Conservation (phyloP, 2,329 filamentous ascomycete species). For the Penicillium hordei region DNA sequence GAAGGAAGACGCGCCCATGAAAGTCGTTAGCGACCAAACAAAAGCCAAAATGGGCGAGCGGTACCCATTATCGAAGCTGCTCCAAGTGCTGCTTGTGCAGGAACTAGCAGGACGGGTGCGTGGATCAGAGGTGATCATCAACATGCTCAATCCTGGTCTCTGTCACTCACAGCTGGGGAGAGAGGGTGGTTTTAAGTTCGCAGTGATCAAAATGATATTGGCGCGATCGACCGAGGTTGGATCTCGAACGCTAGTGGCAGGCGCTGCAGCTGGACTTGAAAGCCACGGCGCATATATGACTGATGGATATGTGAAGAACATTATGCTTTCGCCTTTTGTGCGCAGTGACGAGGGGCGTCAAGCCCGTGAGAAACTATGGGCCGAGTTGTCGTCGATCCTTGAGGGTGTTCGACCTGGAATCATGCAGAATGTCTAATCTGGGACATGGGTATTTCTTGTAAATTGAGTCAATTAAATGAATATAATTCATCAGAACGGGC, state of each 20-base stretch:
- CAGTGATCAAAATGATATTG: conserved; percentile 30
- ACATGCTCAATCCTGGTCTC: conserved; percentile 54
- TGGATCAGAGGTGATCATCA: conserved; percentile 47
- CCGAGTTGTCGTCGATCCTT: conserved; percentile 44
- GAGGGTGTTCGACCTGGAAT: conserved; percentile 46
- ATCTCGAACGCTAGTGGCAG: conserved; percentile 46
- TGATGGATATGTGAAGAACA: conserved; percentile 33
- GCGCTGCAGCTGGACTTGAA: conserved; percentile 40
- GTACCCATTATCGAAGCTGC: conserved; percentile 50
- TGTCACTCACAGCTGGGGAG: conserved; percentile 52
- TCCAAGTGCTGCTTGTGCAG: conserved; percentile 50
- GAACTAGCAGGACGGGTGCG: conserved; percentile 36
- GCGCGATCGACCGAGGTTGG: conserved; percentile 51
- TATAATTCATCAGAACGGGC: neutral
- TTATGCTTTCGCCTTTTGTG: conserved; percentile 39
- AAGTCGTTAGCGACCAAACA: conserved; percentile 37
- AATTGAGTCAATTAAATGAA: neutral
- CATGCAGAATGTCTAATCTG: conserved; percentile 22
- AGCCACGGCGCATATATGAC: conserved; percentile 51
- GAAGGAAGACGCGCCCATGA: conserved; percentile 38
- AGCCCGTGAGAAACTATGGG: conserved; percentile 46
- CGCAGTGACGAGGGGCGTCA: conserved; percentile 40
- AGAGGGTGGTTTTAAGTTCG: conserved; percentile 26
- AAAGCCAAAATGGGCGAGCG: conserved; percentile 41
- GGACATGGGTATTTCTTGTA: neutral